Evolutionary conservation across 805 yeast species (phyloP).

Genomic region (Diddensiella caesifluorescens): DNA sequence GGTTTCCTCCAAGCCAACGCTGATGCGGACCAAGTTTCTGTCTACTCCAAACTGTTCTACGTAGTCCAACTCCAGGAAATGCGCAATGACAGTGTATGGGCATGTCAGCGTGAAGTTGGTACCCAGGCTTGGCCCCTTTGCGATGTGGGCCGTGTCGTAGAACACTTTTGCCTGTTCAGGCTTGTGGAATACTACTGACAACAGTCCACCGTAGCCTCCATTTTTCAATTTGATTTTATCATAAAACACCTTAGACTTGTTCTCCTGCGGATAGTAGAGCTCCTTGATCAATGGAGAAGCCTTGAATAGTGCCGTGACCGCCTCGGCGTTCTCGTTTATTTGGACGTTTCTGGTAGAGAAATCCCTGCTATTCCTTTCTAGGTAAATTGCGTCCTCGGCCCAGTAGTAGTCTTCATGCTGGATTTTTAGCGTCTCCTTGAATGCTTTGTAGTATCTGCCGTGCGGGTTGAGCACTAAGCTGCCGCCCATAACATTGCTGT

Average conservation of each 20-base stretch:
- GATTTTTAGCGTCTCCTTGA: slow-evolving; percentile 46
- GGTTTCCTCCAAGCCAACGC: slow-evolving; percentile 78
- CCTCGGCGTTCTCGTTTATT: slow-evolving; percentile 37
- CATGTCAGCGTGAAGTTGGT: slow-evolving; percentile 86
- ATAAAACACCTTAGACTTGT: slow-evolving; percentile 54
- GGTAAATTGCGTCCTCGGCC: slow-evolving; percentile 89
- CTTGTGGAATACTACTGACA: slow-evolving; percentile 65
- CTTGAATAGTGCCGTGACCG: slow-evolving; percentile 31
- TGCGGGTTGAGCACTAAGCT: slow-evolving; percentile 71
- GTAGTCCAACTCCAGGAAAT: slow-evolving; percentile 73
- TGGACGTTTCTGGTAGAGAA: slow-evolving; percentile 55
- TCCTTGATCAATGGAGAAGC: slow-evolving; percentile 46
- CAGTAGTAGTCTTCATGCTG: slow-evolving; percentile 75
- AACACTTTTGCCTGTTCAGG: slow-evolving; percentile 64
- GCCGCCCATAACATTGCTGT: slow-evolving; percentile 94
- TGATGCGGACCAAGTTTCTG: slow-evolving; percentile 66
- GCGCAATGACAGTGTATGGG: slow-evolving; percentile 85
- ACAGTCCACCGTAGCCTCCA: slow-evolving; percentile 88
- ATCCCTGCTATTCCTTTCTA: slow-evolving; percentile 92
- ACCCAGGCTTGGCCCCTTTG: slow-evolving; percentile 89
- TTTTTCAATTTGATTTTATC: slow-evolving; percentile 59
- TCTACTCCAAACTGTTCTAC: slow-evolving; percentile 81
- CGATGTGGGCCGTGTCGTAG: slow-evolving; percentile 61
- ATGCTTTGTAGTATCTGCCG: slow-evolving; percentile 43
- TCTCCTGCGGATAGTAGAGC: slow-evolving; percentile 66